phyloP scores from a whole-genome alignment of 192 early-diverging fungal genomes.

The Mortierella claussenii region DNA sequence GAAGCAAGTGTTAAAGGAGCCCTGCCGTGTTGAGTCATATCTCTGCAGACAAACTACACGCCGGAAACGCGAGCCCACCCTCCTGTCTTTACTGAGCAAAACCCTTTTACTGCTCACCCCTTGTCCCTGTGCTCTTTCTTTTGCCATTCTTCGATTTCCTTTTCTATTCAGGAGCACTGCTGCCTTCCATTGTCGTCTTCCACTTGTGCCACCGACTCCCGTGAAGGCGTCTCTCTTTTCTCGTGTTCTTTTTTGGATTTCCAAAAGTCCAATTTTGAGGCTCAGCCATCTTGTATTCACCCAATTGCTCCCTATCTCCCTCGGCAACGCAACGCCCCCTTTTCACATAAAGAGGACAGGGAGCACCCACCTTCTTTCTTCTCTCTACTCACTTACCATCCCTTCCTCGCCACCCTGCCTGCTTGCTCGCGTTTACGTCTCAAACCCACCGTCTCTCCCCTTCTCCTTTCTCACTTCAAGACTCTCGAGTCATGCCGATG shows the following conservation, averaged over 20 bases:
- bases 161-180: no score
- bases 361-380: background rate
- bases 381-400: background rate
- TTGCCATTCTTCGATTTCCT: background rate
- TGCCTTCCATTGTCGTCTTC: constrained; percentile 6
- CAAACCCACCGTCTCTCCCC: background rate
- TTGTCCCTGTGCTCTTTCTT: background rate
- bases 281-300: constrained; percentile 30
- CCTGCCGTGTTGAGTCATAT: no score
- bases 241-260: constrained; percentile 40
- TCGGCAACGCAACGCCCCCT: background rate
- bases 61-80: no score
- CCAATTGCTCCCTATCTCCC: background rate
- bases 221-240: background rate
- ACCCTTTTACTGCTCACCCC: background rate
- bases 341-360: background rate
- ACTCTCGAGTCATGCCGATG: constrained; percentile 18
- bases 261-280: constrained; percentile 51
- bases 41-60: no score
- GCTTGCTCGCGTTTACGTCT: background rate
- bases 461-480: background rate
- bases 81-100: no score
- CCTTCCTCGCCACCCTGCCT: background rate
- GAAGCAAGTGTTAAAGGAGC: no score
- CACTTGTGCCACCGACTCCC: background rate